A percentile compares a stretch with the other conserved stretches of the same genome.
These are phyloP conservation scores for Xanthoconium separans DNA, from an alignment of 1,284 basidiomycete genomes.

Conservation along the genomic window DNA sequence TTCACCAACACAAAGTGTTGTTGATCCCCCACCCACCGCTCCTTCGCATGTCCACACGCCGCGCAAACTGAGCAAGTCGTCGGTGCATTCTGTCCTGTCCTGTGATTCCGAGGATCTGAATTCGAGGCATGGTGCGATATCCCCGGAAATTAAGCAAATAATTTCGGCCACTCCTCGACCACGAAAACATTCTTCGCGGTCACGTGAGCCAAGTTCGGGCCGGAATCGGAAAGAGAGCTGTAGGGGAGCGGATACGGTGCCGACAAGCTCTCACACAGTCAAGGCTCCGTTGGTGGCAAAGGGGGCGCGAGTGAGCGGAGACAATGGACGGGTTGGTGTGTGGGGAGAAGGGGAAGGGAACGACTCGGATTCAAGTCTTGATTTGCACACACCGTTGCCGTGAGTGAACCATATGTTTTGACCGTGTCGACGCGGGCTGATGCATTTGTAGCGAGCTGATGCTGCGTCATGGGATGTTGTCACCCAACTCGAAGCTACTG, in stretches of 20 bases:
- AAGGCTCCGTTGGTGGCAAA: neutral
- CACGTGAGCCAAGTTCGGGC: slow-evolving; percentile 22
- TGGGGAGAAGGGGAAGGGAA: slow-evolving; percentile 24
- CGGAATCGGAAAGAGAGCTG: slow-evolving; percentile 15
- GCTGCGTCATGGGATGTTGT: slow-evolving; percentile 71
- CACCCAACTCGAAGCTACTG: slow-evolving; percentile 70
- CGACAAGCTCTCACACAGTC: slow-evolving; percentile 1
- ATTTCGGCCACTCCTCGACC: slow-evolving; percentile 31
- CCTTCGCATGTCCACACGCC: slow-evolving; percentile 23
- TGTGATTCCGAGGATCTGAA: slow-evolving; percentile 5
- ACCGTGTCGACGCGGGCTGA: neutral
- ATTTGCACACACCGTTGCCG: slow-evolving; percentile 77
- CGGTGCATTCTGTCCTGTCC: slow-evolving; percentile 8
- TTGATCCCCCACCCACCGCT: neutral
- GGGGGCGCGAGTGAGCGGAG: neutral
- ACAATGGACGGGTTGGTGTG: neutral
- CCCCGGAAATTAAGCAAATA: slow-evolving; percentile 34
- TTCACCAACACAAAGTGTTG: slow-evolving; percentile 11
- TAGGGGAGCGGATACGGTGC: slow-evolving; percentile 11
- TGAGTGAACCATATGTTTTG: slow-evolving; percentile 35
- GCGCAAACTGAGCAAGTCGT: slow-evolving; percentile 25
- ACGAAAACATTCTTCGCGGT: slow-evolving; percentile 24
- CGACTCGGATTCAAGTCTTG: slow-evolving; percentile 65
- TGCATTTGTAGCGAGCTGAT: slow-evolving; percentile 56
- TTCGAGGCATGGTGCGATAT: slow-evolving; percentile 19